phyloP scores from a whole-genome alignment of 1,284 basidiomycete genomes.

The Puccinia coronata region DNA sequence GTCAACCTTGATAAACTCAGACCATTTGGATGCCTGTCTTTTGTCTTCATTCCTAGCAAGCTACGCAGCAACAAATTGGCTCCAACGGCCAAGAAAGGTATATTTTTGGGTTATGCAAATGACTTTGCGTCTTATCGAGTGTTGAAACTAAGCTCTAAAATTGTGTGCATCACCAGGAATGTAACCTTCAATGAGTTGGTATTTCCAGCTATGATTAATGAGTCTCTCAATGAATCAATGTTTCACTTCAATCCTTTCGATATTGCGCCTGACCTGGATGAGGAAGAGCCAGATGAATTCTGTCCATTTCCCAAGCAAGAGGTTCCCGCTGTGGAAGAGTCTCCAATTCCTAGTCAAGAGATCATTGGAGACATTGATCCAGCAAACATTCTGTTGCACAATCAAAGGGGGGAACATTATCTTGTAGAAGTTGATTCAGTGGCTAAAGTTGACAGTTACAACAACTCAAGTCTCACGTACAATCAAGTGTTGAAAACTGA shows the following conservation, averaged over 20 bases:
- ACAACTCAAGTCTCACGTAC: background rate
- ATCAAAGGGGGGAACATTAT: background rate
- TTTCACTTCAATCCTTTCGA: too few species aligned
- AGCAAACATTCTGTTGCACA: background rate
- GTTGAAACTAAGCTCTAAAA: background rate
- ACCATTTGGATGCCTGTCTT: background rate
- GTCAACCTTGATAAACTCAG: background rate
- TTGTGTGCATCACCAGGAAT: background rate
- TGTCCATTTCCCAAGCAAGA: too few species aligned
- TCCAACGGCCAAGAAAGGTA: too few species aligned
- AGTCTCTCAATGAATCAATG: too few species aligned
- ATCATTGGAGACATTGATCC: background rate
- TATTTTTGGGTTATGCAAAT: background rate
- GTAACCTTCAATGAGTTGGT: background rate
- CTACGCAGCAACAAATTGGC: too few species aligned
- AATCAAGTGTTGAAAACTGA: too few species aligned
- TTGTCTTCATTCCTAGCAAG: background rate
- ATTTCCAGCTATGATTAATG: background rate
- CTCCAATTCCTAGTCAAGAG: background rate
- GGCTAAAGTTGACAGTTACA: too few species aligned
- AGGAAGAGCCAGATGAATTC: too few species aligned
- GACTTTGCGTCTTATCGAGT: background rate
- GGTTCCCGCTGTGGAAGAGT: background rate
- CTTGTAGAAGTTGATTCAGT: too few species aligned
- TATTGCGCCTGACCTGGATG: too few species aligned